Evolutionary conservation across 2,329 filamentous ascomycete species (phyloP).

Genomic region (Trichoderma harzianum): DNA sequence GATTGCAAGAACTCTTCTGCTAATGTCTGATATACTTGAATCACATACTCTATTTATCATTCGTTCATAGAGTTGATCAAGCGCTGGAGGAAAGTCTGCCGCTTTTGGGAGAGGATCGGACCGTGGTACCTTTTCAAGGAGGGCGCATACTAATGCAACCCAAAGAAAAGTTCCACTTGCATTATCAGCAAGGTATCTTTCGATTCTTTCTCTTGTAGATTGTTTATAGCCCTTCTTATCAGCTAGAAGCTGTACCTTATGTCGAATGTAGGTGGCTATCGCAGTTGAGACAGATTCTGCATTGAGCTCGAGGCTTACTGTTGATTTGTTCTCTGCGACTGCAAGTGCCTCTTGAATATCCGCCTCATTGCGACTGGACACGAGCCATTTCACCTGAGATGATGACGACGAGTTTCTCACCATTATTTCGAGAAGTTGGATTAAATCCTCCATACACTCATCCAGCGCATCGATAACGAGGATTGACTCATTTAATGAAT

Average conservation of each 20-base stretch:
- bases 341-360: not conserved
- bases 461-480: not conserved
- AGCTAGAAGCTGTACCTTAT: not conserved
- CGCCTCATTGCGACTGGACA: not conserved
- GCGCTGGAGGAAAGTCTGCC: not conserved
- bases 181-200: not conserved
- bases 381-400: not conserved
- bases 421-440: not conserved
- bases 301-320: not conserved
- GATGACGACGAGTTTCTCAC: not conserved
- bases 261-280: not conserved
- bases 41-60: not conserved
- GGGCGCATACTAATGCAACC: not conserved
- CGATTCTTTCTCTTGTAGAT: rapidly evolving
- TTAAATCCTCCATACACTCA: not conserved
- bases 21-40: not conserved
- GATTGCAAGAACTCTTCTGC: not conserved
- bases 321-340: not conserved
- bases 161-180: not conserved
- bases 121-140: rapidly evolving
- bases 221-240: rapidly evolving
- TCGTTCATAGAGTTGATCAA: not conserved
- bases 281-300: not conserved
- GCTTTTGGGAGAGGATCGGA: not conserved
- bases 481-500: not conserved